Evolutionary conservation across 768 basidiomycete species (phyloP).

Genomic region (Mycena amicta): DNA sequence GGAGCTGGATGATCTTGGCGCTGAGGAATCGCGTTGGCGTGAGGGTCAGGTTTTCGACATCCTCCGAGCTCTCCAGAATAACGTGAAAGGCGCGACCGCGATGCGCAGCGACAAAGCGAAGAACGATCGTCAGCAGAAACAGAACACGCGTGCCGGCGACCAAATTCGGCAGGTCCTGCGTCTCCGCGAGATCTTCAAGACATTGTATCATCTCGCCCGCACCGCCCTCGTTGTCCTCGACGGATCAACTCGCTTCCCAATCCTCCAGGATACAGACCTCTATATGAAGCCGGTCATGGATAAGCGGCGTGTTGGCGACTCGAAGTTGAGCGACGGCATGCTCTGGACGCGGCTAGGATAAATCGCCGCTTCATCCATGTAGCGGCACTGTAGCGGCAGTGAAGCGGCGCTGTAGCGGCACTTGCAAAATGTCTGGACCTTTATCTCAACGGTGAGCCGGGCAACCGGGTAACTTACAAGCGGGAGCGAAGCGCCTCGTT

Average conservation of each 20-base stretch:
- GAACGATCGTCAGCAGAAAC: not conserved
- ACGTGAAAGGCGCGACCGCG: not conserved
- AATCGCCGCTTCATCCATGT: too few species aligned
- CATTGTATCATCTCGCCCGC: not conserved
- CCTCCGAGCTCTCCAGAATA: not conserved
- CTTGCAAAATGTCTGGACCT: too few species aligned
- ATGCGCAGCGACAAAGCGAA: not conserved
- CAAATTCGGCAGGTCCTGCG: not conserved
- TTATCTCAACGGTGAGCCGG: too few species aligned
- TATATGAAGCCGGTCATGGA: constrained; percentile 9
- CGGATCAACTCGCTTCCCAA: not conserved
- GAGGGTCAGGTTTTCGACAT: constrained; percentile 5
- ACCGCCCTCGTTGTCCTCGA: not conserved
- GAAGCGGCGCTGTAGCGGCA: too few species aligned
- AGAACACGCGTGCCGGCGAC: not conserved
- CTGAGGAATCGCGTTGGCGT: not conserved
- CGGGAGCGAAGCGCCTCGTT: too few species aligned
- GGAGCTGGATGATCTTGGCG: not conserved
- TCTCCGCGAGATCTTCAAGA: not conserved
- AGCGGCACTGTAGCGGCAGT: too few species aligned
- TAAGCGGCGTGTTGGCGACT: constrained; percentile 2
- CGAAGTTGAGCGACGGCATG: not conserved
- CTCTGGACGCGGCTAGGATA: too few species aligned
- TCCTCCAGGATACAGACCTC: not conserved
- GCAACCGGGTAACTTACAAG: too few species aligned